phyloP scores from a whole-genome alignment of 805 yeast species.

The Pichia exigua region DNA sequence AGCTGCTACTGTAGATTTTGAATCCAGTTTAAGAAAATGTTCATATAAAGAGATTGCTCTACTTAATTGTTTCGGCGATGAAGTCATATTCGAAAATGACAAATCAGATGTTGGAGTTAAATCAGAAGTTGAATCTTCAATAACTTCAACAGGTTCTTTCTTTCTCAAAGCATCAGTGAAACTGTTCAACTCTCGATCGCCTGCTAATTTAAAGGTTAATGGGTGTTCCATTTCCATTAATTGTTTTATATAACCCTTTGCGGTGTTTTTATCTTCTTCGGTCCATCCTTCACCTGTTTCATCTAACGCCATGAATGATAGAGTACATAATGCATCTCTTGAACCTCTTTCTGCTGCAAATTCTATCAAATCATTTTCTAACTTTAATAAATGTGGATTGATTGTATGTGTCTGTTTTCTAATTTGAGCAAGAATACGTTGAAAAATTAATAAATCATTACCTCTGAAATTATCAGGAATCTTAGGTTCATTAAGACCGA shows the following conservation, averaged over 20 bases:
- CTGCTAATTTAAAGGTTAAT: constrained; percentile 67
- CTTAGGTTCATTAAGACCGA: constrained; percentile 9
- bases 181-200: constrained; percentile 52
- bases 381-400: constrained; percentile 45
- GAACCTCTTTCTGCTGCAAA: constrained; percentile 79
- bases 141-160: background rate
- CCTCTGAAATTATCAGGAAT: constrained; percentile 34
- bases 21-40: constrained; percentile 48
- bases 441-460: constrained; percentile 58
- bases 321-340: constrained; percentile 67
- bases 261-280: constrained; percentile 54
- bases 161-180: background rate
- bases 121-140: constrained; percentile 12
- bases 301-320: constrained; percentile 59
- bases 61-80: constrained; percentile 13
- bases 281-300: constrained; percentile 22
- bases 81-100: constrained; percentile 7
- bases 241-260: constrained; percentile 49
- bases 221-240: constrained; percentile 60
- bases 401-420: constrained; percentile 53
- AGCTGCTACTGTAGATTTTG: constrained; percentile 51
- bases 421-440: constrained; percentile 54
- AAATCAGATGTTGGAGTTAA: constrained; percentile 14
- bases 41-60: constrained; percentile 57
- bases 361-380: constrained; percentile 72